Conservation (phyloP, 768 basidiomycete species). For the Ephemerocybe angulata region DNA sequence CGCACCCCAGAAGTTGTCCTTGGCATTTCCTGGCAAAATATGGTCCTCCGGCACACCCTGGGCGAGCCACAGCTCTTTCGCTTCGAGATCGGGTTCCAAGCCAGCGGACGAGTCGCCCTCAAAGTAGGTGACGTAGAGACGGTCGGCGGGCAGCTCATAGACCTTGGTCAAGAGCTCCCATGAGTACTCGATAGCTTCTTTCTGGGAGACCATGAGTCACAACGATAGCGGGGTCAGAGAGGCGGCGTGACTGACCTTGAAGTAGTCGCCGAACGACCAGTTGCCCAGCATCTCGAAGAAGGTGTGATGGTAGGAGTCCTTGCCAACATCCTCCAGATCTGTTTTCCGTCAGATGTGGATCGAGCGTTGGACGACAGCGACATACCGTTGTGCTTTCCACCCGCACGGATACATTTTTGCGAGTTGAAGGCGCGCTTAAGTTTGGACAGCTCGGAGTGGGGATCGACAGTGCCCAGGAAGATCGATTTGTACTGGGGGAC, state of each 20-base stretch:
- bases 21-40: conserved; percentile 89
- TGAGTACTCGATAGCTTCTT: conserved; percentile 89
- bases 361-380: background rate
- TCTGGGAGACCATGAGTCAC: conserved; percentile 41
- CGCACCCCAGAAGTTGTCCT: conserved; percentile 99
- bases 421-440: conserved; percentile 92
- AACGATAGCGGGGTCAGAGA: background rate
- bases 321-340: conserved; percentile 99
- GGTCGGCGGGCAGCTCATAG: conserved; percentile 83
- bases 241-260: conserved; percentile 65
- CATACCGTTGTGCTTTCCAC: conserved; percentile 96
- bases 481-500: conserved; percentile 83
- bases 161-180: conserved; percentile 93
- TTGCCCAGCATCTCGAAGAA: conserved; percentile 99
- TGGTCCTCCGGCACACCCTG: conserved; percentile 87
- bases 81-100: conserved; percentile 85
- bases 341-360: background rate
- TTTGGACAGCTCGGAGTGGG: conserved; percentile 85
- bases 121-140: conserved; percentile 96
- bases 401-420: conserved; percentile 98
- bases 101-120: conserved; percentile 87
- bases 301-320: conserved; percentile 96
- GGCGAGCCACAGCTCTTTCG: conserved; percentile 82
- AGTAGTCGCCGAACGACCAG: conserved; percentile 99
- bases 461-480: conserved; percentile 97